Base-by-base conservation (phyloP, 2,329 filamentous ascomycete species). In the Sporothrix variecibatus region DNA sequence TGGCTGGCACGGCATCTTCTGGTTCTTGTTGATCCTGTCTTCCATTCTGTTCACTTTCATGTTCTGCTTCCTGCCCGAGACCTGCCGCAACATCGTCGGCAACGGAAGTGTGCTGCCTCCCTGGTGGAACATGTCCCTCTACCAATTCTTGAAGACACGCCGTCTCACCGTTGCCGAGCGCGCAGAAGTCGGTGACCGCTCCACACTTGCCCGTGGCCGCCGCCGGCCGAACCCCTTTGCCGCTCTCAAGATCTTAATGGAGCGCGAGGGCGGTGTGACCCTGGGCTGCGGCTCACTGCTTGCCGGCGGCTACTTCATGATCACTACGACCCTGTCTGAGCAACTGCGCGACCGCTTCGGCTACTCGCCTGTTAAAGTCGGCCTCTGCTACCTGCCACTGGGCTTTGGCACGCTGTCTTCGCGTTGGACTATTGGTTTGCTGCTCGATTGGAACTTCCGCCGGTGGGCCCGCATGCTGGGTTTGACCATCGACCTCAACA, bases 1-100 rank as follows among this genome's bases (percentile, higher is more conserved):
- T 0, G 86, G 86, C 0, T 90, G 87, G 87, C 80, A 84, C 67
- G 83, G 83, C 51, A 85, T 86, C 28, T 90, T 90, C 77, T 89
- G 87, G 86, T 87, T 88, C 69, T 78, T 90, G 26, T 80, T 84
- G 3, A 86, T 88, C 40, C 80, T 81, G 0, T 82, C 84, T 0
- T 72, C 86, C 0, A 76, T 87, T 0, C 78, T 88, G 4, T 71
- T 71, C 7, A 26, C 38, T 1, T 60, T 67, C 40, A 73, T 76
- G 75, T 51, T 76, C 7, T 23, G 46, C 46, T 73, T 76, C 34
- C 83, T 90, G n/a, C 90, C 89, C 0, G 86, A 88, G 75, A 88
- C 86, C 0, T 85, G 85, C 73, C 79, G 83, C 23, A 80, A 79
- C 34, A 79, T 86, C 15, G 88, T 90, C 0, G 88, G 84, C 3